These are phyloP conservation scores for Kalmusia sp. DNA, from an alignment of 2,329 filamentous ascomycete species.

Conservation along the genomic window DNA sequence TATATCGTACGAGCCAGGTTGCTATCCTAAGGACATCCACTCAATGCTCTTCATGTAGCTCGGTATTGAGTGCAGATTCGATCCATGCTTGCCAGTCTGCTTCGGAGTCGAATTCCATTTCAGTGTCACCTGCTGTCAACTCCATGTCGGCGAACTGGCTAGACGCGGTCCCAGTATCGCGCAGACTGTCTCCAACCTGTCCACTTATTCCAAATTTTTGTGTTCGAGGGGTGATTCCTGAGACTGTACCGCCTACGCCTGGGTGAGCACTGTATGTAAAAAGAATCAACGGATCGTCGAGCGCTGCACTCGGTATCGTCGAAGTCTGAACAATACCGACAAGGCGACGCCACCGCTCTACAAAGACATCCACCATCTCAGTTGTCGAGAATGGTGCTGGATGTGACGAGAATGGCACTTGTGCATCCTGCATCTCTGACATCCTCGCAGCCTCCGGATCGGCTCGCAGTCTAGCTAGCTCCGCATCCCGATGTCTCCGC, in stretches of 20 bases:
- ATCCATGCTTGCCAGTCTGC: constrained; percentile 4
- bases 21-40: not conserved
- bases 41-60: not conserved
- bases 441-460: constrained; percentile 29
- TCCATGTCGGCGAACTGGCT: not conserved
- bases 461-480: constrained; percentile 36
- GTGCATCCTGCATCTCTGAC: constrained; percentile 28
- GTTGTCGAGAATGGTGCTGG: not conserved
- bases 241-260: not conserved
- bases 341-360: not conserved
- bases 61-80: not conserved
- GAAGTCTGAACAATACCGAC: not conserved
- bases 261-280: not conserved
- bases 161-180: too few relatives aligned
- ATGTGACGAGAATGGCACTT: constrained; percentile 10
- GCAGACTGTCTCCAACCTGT: too few relatives aligned
- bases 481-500: constrained; percentile 39
- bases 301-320: not conserved
- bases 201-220: too few relatives aligned
- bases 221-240: too few relatives aligned
- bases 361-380: not conserved
- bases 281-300: not conserved
- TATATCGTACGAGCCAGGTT: too few relatives aligned
- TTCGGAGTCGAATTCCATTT: not conserved
- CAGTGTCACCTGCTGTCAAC: not conserved